Evolutionary conservation across 257 asterid genomes (phyloP).

Genomic region (Solanum neorickii): DNA sequence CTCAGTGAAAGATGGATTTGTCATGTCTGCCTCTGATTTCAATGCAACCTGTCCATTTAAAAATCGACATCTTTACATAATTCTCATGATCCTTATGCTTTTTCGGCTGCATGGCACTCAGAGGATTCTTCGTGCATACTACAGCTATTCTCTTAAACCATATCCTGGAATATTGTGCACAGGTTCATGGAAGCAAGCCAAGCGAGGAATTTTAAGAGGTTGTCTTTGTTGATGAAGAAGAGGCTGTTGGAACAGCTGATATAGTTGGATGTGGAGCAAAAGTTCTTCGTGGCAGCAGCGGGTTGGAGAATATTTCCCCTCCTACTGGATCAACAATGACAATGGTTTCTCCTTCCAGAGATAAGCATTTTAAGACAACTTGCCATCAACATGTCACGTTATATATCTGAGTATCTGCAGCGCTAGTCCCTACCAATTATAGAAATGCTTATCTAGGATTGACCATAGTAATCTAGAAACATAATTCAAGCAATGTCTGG

Average conservation of each 20-base stretch:
- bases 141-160: neutral
- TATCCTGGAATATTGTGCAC: neutral
- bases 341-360: neutral
- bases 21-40: no score
- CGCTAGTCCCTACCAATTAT: neutral
- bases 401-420: neutral
- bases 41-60: no score
- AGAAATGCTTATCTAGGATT: neutral
- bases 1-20: no score
- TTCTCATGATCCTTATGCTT: neutral
- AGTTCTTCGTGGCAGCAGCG: neutral
- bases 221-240: neutral
- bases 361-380: neutral
- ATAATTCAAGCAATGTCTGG: constrained; percentile 33
- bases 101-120: neutral
- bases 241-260: neutral
- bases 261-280: neutral
- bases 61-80: neutral
- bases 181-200: neutral
- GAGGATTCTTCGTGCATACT: neutral
- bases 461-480: neutral
- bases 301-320: neutral
- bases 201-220: neutral
- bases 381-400: neutral
- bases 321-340: neutral